Evolutionary conservation across 2,329 filamentous ascomycete genomes (phyloP), one percentile per base, ranked within the genome.

Genomic region (Calycina marina): DNA sequence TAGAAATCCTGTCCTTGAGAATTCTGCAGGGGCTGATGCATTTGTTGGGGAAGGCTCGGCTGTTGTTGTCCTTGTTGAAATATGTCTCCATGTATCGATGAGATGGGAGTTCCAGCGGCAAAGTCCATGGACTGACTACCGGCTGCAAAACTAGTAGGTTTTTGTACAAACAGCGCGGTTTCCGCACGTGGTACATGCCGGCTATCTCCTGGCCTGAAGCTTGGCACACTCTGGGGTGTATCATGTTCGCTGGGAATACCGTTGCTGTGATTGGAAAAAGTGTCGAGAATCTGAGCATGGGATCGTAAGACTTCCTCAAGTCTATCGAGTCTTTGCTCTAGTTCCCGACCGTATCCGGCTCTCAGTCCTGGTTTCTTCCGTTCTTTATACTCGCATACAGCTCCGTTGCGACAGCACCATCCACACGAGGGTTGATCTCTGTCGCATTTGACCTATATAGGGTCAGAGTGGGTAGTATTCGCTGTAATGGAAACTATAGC

Each of bases 341-440:
- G 57, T 53, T 83, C 77, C 34, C 77, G 69, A 11, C 77, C 77
- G 51, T 83, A 83, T 11, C 73, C 73, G 18, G 73, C 73, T 37
- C 51, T 44, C 17, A 77, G 54, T 0, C 73, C 73, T 6, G 73
- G 73, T 47, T 77, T 76, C 56, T 77, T 77, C 33, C 73, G 63
- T 47, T 77, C 72, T 48, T 74, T 77, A 55, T 78, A 78, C 49
- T 77, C 72, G 56, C 73, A 78, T 12, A 57, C 51, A 17, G 69
- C 69, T 18, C 64, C 63, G 52, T 78, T 77, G 36, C 71, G 69
- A 41, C 57, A 69, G 45, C 73, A 77, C 73, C 73, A 77, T 30
- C 73, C 72, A 46, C 73, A 78, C 4, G 72, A 70, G 2, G 80
- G 80, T 46, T 83, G 77, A 4, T 73, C 75, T 20, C 81, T 70